Percentiles rank a stretch among this genome's conserved stretches.
Evolutionary conservation across 129 eudicot species (phyloP).

Genomic region (Helichrysum umbraculigerum): DNA sequence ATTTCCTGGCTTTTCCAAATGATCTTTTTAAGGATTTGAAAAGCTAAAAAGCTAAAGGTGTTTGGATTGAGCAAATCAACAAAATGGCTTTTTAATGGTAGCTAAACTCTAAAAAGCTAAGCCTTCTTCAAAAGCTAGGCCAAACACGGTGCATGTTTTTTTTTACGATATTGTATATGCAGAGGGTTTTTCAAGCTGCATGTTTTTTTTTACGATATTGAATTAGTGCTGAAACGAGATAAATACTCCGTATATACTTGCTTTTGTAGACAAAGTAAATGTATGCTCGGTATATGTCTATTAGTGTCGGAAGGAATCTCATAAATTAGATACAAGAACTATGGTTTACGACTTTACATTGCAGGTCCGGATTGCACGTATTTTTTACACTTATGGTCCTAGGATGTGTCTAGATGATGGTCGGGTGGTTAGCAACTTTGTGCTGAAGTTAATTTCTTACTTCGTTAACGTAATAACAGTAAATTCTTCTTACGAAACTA

Average conservation of each 20-base stretch:
- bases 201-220: neutral
- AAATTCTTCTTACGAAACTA: no score
- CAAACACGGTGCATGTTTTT: no score
- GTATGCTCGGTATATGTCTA: neutral
- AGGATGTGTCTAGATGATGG: conserved; percentile 93
- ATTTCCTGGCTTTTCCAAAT: no score
- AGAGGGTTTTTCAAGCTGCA: neutral
- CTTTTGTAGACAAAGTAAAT: neutral
- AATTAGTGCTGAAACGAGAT: neutral
- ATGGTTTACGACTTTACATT: neutral
- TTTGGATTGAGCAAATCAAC: no score
- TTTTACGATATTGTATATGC: neutral
- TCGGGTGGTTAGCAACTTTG: conserved; percentile 87
- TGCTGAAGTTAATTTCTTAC: no score
- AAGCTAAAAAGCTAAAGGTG: no score
- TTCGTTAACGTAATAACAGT: no score
- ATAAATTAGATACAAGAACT: conserved; percentile 11
- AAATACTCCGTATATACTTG: neutral
- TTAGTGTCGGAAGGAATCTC: conserved; percentile 7
- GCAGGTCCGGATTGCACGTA: conserved; percentile 86
- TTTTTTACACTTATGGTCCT: conserved; percentile 85
- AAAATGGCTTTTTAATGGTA: no score
- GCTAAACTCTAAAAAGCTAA: no score
- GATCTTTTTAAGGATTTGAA: no score
- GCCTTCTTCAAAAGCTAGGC: no score